A percentile compares a stretch with the other conserved stretches of the same genome.
phyloP scores from a whole-genome alignment of 2,329 filamentous ascomycete genomes.

The Aspergillus candidus region DNA sequence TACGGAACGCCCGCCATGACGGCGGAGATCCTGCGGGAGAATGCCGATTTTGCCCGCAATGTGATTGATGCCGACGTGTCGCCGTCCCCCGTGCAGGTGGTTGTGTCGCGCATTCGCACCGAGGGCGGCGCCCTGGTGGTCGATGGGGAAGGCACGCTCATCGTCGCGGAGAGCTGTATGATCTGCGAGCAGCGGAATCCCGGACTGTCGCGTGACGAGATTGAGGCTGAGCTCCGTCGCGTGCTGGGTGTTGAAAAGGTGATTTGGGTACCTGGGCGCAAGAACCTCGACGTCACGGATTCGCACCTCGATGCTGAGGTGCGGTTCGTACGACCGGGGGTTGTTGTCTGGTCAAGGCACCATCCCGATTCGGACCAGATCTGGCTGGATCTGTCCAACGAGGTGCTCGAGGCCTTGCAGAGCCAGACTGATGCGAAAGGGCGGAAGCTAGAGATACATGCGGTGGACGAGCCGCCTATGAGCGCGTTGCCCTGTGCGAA shows the following conservation, averaged over 20 bases:
- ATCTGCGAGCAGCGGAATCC: constrained; percentile 25
- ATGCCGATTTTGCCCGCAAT: constrained; percentile 9
- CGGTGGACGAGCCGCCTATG: constrained; percentile 20
- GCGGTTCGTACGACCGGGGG: constrained; percentile 13
- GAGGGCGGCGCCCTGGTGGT: constrained; percentile 32
- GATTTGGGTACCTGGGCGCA: constrained; percentile 29
- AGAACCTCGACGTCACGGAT: constrained; percentile 29
- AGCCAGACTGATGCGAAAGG: constrained; percentile 17
- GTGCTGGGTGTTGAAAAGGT: constrained; percentile 26
- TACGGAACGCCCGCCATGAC: constrained; percentile 12
- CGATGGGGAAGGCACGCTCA: constrained; percentile 31
- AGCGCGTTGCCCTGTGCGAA: background rate
- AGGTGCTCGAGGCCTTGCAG: constrained; percentile 14
- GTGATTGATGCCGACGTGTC: constrained; percentile 7
- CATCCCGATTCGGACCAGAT: constrained; percentile 9
- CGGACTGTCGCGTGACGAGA: constrained; percentile 14
- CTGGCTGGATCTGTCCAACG: constrained; percentile 16
- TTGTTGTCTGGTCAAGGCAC: constrained; percentile 22
- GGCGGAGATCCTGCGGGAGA: constrained; percentile 9
- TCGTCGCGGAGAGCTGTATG: constrained; percentile 30
- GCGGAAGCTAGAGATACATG: constrained; percentile 16
- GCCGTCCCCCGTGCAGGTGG: constrained; percentile 8
- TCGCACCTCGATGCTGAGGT: constrained; percentile 23
- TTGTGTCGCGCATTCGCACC: constrained; percentile 17
- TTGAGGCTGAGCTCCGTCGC: constrained; percentile 22